Evolutionary conservation across 345 rosid species (phyloP), one percentile per base, ranked within the genome.

Genomic region (Litchi chinensis): DNA sequence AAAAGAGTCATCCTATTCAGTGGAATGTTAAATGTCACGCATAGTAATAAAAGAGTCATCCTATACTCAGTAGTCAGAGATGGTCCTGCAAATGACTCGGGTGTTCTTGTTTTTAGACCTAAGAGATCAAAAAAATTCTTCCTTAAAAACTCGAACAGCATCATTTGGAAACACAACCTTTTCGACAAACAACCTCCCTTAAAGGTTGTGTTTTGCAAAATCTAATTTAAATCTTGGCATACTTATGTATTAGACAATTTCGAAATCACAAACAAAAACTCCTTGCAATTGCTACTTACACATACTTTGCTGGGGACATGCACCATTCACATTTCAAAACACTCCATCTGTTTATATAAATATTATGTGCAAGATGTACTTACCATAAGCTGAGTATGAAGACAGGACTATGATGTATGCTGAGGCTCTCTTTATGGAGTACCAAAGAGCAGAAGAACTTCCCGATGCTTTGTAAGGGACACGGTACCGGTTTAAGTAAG

Each of bases 361-460:
- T 5, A n/a, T 10, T 0, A 10, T 10, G 3, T 1, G n/a, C 15
- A 21, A 73, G 39, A 44, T 22, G 60, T 80, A 72, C 75, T 75
- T 90, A 89, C 98, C 98, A 65, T 93, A 92, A 67, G 95, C 95
- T 16, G 99, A 95, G 81, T 95, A 95, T 37, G 98, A 93, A 77
- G 98, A 80, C 77, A 93, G 66, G 73, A 95, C 94, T 40, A 95
- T 91, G 57, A 95, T 88, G 78, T 95, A 79, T 0, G 98, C 97
- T 0, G 99, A 82, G 77, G 93, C 99, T 83, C 98, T 91, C 92
- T 95, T 95, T 77, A 95, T 93, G 0, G 99, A 93, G 87, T 93
- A 95, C 99, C 99, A 95, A 50, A 91, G 86, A 28, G 98, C 96
- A 28, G 91, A 74, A 6, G 92, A 89, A 65, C 98, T 95, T 12